phyloP scores from a whole-genome alignment of 495 filamentous ascomycete species.

The Penicillium steckii region DNA sequence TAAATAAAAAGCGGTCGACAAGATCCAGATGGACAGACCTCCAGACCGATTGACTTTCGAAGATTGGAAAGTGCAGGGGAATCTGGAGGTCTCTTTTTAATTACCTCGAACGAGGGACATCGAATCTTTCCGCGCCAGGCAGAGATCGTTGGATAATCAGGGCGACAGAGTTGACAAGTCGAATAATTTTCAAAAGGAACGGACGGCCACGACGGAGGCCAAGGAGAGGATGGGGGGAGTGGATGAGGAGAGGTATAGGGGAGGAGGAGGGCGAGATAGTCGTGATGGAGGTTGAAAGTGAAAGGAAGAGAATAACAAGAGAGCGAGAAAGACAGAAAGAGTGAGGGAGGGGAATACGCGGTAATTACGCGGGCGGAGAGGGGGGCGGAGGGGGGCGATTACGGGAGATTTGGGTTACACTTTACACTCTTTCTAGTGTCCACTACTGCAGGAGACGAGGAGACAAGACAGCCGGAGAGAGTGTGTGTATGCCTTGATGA shows the following conservation, averaged over 20 bases:
- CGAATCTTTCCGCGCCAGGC: slow-evolving; percentile 34
- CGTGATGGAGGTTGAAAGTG: slow-evolving; percentile 18
- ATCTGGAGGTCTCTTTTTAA: slow-evolving; percentile 44
- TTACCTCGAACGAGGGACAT: slow-evolving; percentile 34
- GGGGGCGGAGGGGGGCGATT: slow-evolving; percentile 3
- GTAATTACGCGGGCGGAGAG: slow-evolving; percentile 2
- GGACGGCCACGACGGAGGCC: slow-evolving; percentile 49
- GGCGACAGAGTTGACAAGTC: slow-evolving; percentile 6
- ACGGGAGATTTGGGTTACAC: not conserved
- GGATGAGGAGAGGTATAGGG: no score
- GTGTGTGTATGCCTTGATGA: no score
- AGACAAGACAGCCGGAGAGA: no score
- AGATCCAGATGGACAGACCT: slow-evolving; percentile 42
- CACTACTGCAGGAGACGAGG: no score
- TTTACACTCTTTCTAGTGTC: no score
- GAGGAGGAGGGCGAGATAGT: slow-evolving; percentile 14
- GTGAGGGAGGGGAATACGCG: not conserved
- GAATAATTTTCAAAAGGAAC: slow-evolving; percentile 32
- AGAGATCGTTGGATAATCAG: slow-evolving; percentile 17
- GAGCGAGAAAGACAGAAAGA: slow-evolving; percentile 17
- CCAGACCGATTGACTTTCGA: slow-evolving; percentile 41
- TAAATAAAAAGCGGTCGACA: slow-evolving; percentile 20
- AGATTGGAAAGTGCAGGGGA: slow-evolving; percentile 35
- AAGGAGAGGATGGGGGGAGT: slow-evolving; percentile 17
- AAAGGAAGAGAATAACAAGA: slow-evolving; percentile 37